phyloP scores from a whole-genome alignment of 768 basidiomycete genomes.

The Panellus pusillus region DNA sequence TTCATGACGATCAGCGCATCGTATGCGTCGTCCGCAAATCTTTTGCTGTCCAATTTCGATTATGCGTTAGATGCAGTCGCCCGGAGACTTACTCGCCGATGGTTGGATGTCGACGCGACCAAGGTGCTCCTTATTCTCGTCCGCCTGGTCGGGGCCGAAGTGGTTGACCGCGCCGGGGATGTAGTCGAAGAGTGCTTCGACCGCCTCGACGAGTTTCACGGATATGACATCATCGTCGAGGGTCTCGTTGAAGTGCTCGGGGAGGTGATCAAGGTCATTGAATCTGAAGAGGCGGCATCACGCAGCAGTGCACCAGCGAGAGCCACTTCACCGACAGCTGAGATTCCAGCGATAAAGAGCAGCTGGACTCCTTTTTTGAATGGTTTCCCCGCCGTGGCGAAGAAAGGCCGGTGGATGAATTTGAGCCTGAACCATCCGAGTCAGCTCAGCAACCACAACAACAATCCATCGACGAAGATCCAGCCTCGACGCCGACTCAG shows the following conservation, averaged over 20 bases:
- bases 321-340: conserved; percentile 23
- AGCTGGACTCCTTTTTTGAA: conserved; percentile 53
- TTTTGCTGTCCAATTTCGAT: conserved; percentile 93
- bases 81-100: conserved; percentile 73
- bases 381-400: conserved; percentile 63
- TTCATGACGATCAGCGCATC: conserved; percentile 73
- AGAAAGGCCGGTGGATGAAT: conserved; percentile 27
- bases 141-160: conserved; percentile 80
- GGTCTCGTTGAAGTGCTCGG: conserved; percentile 84
- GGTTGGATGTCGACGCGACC: conserved; percentile 86
- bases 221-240: conserved; percentile 83
- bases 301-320: conserved; percentile 19
- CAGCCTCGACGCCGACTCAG: conserved; percentile 69
- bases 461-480: conserved; percentile 41
- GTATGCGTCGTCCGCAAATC: conserved; percentile 86
- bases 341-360: conserved; percentile 29
- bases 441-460: conserved; percentile 29
- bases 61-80: conserved; percentile 92
- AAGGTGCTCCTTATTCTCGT: conserved; percentile 85
- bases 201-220: conserved; percentile 93
- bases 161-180: conserved; percentile 88
- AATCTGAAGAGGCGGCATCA: conserved; percentile 44
- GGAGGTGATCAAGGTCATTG: conserved; percentile 81
- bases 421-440: conserved; percentile 29
- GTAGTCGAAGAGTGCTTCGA: conserved; percentile 98